Percentiles rank a stretch among this genome's conserved stretches.
Conservation (phyloP, 805 yeast genomes). For the Candida railenensis region DNA sequence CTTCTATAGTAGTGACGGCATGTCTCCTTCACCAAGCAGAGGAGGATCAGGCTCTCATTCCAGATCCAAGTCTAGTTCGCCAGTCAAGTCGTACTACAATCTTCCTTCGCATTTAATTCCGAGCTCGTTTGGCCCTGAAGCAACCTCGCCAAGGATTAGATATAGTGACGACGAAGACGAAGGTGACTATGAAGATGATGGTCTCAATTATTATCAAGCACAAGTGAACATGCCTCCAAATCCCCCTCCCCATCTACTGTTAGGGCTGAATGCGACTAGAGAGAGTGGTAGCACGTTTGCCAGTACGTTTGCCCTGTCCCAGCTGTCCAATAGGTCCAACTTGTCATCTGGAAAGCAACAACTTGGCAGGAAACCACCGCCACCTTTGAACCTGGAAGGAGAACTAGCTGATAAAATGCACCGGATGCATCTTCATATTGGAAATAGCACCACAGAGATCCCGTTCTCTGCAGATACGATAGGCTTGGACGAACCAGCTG, state of each 20-base stretch:
- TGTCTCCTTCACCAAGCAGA: not conserved
- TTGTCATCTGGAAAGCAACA: not conserved
- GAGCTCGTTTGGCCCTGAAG: not conserved
- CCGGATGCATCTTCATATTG: not conserved
- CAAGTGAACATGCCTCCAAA: constrained; percentile 1
- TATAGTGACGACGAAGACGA: constrained; percentile 5
- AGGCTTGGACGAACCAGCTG: constrained; percentile 28
- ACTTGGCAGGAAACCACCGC: constrained; percentile 6
- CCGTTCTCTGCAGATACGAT: constrained; percentile 46
- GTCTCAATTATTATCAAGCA: not conserved
- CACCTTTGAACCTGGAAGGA: constrained; percentile 1
- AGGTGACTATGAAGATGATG: not conserved
- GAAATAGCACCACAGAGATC: constrained; percentile 19
- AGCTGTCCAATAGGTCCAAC: constrained; percentile 1
- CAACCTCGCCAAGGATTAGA: not conserved
- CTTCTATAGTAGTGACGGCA: not conserved
- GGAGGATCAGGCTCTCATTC: not conserved
- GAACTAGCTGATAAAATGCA: not conserved
- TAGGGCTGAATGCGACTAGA: constrained; percentile 1
- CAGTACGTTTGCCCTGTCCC: constrained; percentile 4
- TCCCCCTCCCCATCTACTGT: constrained; percentile 7
- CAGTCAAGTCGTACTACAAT: not conserved
- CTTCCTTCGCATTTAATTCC: not conserved
- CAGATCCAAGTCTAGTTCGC: not conserved
- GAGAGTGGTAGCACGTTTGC: not conserved